Percentiles rank a stretch among this genome's conserved stretches.
Evolutionary conservation across 2,329 filamentous ascomycete species (phyloP).

Genomic region (Alternaria ethzedia): DNA sequence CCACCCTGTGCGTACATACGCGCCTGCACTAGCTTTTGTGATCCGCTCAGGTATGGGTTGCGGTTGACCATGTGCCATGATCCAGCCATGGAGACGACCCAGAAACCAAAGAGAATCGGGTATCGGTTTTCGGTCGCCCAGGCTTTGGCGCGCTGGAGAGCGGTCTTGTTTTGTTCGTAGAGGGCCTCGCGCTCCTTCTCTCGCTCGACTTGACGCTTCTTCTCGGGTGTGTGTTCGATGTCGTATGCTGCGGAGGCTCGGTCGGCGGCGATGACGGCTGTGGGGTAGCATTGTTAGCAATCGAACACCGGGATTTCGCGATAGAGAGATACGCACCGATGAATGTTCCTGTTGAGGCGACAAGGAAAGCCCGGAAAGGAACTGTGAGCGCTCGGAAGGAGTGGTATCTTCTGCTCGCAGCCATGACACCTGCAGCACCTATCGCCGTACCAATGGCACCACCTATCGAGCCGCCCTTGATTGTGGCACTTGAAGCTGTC

Average conservation of each 20-base stretch:
- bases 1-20: constrained; percentile 92
- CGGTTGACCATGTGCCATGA: constrained; percentile 78
- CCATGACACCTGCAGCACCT: constrained; percentile 71
- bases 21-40: constrained; percentile 92
- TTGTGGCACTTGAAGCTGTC: constrained; percentile 61
- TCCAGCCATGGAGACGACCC: constrained; percentile 79
- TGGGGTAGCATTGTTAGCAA: constrained; percentile 18
- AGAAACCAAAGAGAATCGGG: constrained; percentile 80
- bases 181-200: constrained; percentile 43
- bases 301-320: not conserved
- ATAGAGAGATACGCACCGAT: constrained; percentile 58
- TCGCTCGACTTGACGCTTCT: constrained; percentile 38
- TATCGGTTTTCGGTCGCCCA: constrained; percentile 86
- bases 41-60: constrained; percentile 73
- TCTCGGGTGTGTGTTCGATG: constrained; percentile 66
- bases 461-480: constrained; percentile 80
- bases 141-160: constrained; percentile 67
- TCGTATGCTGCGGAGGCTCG: constrained; percentile 75
- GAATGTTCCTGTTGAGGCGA: constrained; percentile 83
- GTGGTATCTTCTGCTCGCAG: constrained; percentile 73
- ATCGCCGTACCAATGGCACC: constrained; percentile 70
- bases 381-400: constrained; percentile 82
- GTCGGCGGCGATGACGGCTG: constrained; percentile 82
- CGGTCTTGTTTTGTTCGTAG: constrained; percentile 62
- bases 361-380: constrained; percentile 89